These are phyloP conservation scores for Buddleja alternifolia DNA, from an alignment of 257 asterid genomes.

Conservation along the genomic window DNA sequence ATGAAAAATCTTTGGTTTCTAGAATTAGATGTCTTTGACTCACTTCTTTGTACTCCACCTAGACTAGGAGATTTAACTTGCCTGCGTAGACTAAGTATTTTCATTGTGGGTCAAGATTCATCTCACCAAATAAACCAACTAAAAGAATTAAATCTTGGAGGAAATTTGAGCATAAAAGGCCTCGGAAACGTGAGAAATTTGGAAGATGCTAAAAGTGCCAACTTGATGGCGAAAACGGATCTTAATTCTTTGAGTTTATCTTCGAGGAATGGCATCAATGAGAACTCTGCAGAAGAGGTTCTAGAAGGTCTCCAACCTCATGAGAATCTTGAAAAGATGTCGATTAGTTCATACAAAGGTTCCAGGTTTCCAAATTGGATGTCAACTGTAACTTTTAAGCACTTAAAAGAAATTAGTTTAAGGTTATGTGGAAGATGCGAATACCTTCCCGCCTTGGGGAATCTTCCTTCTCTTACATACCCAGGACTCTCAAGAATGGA, in stretches of 20 bases:
- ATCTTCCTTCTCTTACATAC: too few species aligned
- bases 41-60: not conserved
- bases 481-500: too few species aligned
- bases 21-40: not conserved
- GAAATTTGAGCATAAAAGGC: slow-evolving; percentile 1
- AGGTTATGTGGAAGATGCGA: not conserved
- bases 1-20: too few species aligned
- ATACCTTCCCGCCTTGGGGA: not conserved
- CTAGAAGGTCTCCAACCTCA: too few species aligned
- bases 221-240: not conserved
- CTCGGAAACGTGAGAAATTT: too few species aligned
- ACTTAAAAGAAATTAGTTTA: not conserved
- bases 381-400: not conserved
- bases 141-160: slow-evolving; percentile 13
- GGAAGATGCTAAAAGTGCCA: slow-evolving; percentile 8
- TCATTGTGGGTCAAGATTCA: not conserved
- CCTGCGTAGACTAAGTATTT: not conserved
- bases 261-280: not conserved
- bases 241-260: not conserved
- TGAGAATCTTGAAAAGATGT: too few species aligned
- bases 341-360: too few species aligned
- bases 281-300: not conserved
- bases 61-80: not conserved
- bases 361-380: too few species aligned
- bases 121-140: not conserved